A percentile compares a stretch with the other conserved stretches of the same genome.
Evolutionary conservation across 2,329 filamentous ascomycete genomes (phyloP).

Genomic region (Incumbomyces lentus): DNA sequence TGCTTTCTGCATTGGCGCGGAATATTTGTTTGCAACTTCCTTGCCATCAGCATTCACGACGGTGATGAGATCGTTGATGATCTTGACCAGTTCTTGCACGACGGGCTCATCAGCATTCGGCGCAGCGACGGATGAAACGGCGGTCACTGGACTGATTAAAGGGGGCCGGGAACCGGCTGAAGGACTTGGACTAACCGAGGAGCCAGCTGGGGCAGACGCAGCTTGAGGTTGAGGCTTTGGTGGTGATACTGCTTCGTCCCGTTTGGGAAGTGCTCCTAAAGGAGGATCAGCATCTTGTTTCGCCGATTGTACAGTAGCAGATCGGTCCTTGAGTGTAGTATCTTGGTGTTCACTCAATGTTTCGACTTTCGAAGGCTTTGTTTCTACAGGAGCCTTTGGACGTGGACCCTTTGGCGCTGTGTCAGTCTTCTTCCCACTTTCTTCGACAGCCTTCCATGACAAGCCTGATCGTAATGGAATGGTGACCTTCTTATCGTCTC

Average conservation of each 20-base stretch:
- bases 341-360: constrained; percentile 8
- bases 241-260: constrained; percentile 21
- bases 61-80: constrained; percentile 90
- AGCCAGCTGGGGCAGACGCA: neutral
- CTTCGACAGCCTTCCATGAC: constrained; percentile 65
- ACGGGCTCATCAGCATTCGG: constrained; percentile 71
- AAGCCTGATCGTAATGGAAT: constrained; percentile 80
- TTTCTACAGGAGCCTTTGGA: constrained; percentile 25
- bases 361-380: constrained; percentile 10
- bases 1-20: constrained; percentile 67
- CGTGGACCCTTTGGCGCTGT: constrained; percentile 41
- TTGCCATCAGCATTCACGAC: constrained; percentile 76
- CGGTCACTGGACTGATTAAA: constrained; percentile 41
- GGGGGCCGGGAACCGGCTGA: constrained; percentile 29
- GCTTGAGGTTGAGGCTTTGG: constrained; percentile 23
- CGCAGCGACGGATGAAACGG: constrained; percentile 69
- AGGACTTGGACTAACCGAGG: constrained; percentile 18
- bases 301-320: constrained; percentile 26
- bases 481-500: constrained; percentile 62
- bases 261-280: constrained; percentile 14
- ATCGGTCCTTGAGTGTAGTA: constrained; percentile 22
- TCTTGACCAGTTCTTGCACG: constrained; percentile 86
- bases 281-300: constrained; percentile 22
- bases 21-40: constrained; percentile 56
- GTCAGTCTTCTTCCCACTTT: constrained; percentile 52